phyloP scores from a whole-genome alignment of 176 grass and related monocot genomes.

The Dactylis glomerata region DNA sequence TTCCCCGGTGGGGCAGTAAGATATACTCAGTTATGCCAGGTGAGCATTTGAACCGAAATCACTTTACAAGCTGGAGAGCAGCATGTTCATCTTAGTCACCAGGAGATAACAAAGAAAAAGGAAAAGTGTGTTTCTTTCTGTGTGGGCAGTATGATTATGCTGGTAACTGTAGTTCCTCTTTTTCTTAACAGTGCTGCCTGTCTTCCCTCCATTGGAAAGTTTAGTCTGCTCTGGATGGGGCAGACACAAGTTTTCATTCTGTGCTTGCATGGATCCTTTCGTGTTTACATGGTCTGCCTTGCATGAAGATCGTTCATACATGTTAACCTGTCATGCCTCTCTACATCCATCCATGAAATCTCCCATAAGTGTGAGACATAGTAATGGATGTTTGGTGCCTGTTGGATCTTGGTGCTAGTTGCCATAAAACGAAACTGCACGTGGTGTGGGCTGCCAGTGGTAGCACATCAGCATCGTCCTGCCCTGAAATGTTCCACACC shows the following conservation, averaged over 20 bases:
- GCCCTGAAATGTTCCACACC: slow-evolving; percentile 23
- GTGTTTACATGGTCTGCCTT: slow-evolving; percentile 22
- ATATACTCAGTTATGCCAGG: neutral
- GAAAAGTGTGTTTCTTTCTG: neutral
- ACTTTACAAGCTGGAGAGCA: slow-evolving; percentile 2
- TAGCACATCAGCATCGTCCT: slow-evolving; percentile 33
- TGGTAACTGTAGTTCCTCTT: neutral
- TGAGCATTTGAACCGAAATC: neutral
- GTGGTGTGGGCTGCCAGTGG: slow-evolving; percentile 19
- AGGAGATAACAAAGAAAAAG: slow-evolving; percentile 13
- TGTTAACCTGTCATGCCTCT: neutral
- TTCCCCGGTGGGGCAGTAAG: slow-evolving; percentile 1
- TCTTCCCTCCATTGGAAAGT: neutral
- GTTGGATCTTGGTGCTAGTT: slow-evolving; percentile 5
- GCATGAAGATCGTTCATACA: no score
- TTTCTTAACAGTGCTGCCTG: slow-evolving; percentile 13
- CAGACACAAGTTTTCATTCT: neutral
- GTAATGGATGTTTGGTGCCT: slow-evolving; percentile 6
- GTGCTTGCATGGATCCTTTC: neutral
- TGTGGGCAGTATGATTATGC: slow-evolving; percentile 41
- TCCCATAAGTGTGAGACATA: neutral
- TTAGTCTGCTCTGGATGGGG: neutral
- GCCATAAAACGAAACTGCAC: slow-evolving; percentile 5
- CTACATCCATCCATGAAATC: slow-evolving; percentile 3
- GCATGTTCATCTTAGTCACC: slow-evolving; percentile 11